Base-by-base conservation (phyloP, 129 eudicot species). In the Pittosporum tobira region DNA sequence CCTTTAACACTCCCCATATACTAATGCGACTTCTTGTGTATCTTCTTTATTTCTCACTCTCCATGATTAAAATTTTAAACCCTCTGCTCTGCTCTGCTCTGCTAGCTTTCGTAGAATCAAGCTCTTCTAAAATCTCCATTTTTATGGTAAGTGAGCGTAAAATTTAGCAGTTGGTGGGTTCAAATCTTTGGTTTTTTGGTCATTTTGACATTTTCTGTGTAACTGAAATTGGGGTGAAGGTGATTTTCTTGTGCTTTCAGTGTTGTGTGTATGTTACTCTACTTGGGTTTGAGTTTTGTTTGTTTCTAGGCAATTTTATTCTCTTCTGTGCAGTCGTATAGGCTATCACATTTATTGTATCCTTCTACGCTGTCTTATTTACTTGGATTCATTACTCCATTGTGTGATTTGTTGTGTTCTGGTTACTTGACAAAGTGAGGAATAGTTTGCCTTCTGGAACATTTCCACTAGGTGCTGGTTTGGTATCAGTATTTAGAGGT, bases 301-400 rank as follows among this genome's bases (percentile, higher is more conserved):
- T 66, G 62, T 57, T 76, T 75, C 86, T 71, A 67, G 81, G 79
- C 59, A 73, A 59, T 68, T 63, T 80, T 75, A 71, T 72, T 68
- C 76, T 70, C 73, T 56, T 59, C 77, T 52, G 80, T 68, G 79
- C 79, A 78, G 84, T 78, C 76, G 48, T 63, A 58, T 57, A 57
- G 64, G 62, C 54, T 62, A 67, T 75, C 67, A 57, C 85, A 66
- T 75, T 66, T 79, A 58, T 54, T 63, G 57, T 67, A 64, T 69
- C 67, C 58, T n/a, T 19, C n/a, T 48, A 58, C 12, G 19, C 64
- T 69, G 81, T 79, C 81, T 42, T 55, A 29, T 62, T 62, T 28
- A 43, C 66, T 71, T 80, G 86, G 79, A 72, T 71, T 75, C 70
- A 67, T 68, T 71, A 46, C 38, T 38, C 30, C 52, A 24, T 25